Conservation (phyloP, 1,284 basidiomycete species). For the Ustilago hordei region DNA sequence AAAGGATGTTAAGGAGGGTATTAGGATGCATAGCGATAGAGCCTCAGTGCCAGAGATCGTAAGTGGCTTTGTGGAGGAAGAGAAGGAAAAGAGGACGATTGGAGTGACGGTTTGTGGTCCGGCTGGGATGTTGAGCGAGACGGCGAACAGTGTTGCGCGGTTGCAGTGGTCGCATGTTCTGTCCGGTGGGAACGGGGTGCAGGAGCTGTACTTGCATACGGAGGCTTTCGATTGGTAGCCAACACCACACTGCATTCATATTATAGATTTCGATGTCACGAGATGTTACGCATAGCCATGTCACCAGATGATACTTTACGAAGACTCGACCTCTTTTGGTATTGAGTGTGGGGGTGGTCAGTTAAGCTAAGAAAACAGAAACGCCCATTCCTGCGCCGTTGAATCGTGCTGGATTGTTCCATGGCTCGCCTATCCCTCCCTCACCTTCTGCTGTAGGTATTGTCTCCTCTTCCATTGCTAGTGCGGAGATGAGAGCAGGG, state of each 20-base stretch:
- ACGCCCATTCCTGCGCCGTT: slow-evolving; percentile 32
- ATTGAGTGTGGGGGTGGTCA: neutral
- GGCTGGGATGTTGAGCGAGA: slow-evolving; percentile 43
- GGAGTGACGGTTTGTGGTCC: slow-evolving; percentile 52
- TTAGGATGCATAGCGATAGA: slow-evolving; percentile 19
- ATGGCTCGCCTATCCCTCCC: slow-evolving; percentile 13
- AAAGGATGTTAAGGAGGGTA: slow-evolving; percentile 6
- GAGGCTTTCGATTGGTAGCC: slow-evolving; percentile 48
- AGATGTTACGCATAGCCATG: neutral
- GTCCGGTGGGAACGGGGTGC: neutral
- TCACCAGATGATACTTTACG: neutral
- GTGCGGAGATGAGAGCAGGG: neutral
- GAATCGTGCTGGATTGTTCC: slow-evolving; percentile 28
- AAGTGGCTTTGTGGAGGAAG: slow-evolving; percentile 12
- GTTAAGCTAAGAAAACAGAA: slow-evolving; percentile 41
- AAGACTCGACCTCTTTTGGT: neutral
- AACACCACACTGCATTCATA: neutral
- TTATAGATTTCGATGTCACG: neutral
- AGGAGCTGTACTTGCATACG: slow-evolving; percentile 44
- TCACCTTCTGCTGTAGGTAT: neutral
- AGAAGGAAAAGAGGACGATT: slow-evolving; percentile 1
- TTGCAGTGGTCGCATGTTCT: slow-evolving; percentile 45
- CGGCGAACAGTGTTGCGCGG: slow-evolving; percentile 29
- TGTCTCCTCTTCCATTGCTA: slow-evolving; percentile 7
- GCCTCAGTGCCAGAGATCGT: slow-evolving; percentile 17